phyloP scores from a whole-genome alignment of 306 rosid genomes.

The Cicer yamashitae region DNA sequence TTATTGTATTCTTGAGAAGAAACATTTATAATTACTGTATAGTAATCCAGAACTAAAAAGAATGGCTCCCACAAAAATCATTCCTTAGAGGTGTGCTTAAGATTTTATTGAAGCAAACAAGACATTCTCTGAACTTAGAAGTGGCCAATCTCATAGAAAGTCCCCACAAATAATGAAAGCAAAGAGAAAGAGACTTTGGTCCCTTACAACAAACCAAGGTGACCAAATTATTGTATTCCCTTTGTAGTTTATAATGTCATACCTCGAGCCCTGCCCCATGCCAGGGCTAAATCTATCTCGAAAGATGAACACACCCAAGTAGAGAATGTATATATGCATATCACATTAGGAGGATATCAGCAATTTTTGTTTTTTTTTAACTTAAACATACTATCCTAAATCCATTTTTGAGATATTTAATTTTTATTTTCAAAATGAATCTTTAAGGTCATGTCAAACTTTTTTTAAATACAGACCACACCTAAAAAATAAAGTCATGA shows the following conservation, averaged over 20 bases:
- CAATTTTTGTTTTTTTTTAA: no score
- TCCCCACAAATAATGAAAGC: slow-evolving; percentile 63
- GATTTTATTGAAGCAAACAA: slow-evolving; percentile 64
- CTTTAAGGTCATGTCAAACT: no score
- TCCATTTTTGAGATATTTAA: no score
- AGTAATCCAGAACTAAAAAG: slow-evolving; percentile 49
- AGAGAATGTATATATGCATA: not conserved
- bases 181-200: slow-evolving; percentile 43
- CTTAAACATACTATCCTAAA: no score
- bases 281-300: slow-evolving; percentile 70
- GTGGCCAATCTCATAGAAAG: slow-evolving; percentile 61
- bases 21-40: not conserved
- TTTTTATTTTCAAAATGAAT: no score
- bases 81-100: slow-evolving; percentile 58
- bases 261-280: slow-evolving; percentile 68
- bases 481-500: no score
- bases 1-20: not conserved
- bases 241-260: slow-evolving; percentile 39
- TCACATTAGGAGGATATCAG: no score
- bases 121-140: slow-evolving; percentile 61
- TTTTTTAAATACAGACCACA: no score
- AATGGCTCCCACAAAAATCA: slow-evolving; percentile 65
- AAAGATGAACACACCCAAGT: slow-evolving; percentile 49
- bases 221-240: slow-evolving; percentile 55
- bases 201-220: slow-evolving; percentile 53